Base-by-base conservation (phyloP, 2,329 filamentous ascomycete genomes). In the Colletotrichum orbiculare region DNA sequence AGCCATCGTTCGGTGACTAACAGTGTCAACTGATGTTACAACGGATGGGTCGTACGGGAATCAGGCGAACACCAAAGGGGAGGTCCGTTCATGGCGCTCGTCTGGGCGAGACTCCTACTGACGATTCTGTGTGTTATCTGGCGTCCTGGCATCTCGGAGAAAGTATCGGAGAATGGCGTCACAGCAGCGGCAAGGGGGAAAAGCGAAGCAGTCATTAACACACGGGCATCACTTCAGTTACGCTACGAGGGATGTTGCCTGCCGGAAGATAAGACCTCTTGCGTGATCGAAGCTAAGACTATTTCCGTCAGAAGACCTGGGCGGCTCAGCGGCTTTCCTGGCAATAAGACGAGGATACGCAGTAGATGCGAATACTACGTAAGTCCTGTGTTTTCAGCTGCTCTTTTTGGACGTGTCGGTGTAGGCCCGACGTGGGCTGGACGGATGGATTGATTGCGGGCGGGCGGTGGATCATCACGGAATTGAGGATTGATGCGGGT, bases 131-230 rank as follows among this genome's bases (percentile, higher is more conserved):
- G 33, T 1, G 53, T 35, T 15, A 45, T 46, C 41, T 33, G 39
- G 17, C n/a, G 37, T 33, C n/a, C 54, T 38, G 12, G 35, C 43
- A 17, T 47, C 42, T 48, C 54, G 54, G 54, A 56, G 54, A 56
- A 48, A 48, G 54, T 56, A 39, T 56, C 54, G 54, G 54, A 56
- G 54, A 48, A 56, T 25, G 25, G 25, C 25, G 4, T 25, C 25
- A 25, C 25, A 25, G 25, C 25, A 25, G 25, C 25, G 25, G 25
- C 25, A 25, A 25, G 25, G 25, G 25, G 25, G 25, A 5, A 25
- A 25, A 25, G 25, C 25, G 25, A 25, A 25, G 25, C 25, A 25
- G 25, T 25, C 25, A 25, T 25, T 25, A 25, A 25, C 25, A 25
- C 25, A 25, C 25, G 25, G 25, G 25, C 25, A 25, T 25, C 25